Conservation (phyloP, 192 early-diverging fungal genomes). For the Coemansia sp. region DNA sequence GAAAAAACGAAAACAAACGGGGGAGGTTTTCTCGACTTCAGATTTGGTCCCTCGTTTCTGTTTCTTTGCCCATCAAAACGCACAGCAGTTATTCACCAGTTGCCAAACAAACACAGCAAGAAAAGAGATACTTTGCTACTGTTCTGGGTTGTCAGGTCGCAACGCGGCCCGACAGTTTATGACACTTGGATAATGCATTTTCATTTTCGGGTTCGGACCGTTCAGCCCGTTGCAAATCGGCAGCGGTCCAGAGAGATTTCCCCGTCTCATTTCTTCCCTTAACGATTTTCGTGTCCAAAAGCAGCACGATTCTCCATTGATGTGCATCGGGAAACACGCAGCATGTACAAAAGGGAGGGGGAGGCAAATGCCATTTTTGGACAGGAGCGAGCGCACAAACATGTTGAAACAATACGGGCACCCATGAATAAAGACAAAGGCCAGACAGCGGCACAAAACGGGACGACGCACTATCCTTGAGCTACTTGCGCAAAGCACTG, state of each 20-base stretch:
- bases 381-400: background rate
- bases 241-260: background rate
- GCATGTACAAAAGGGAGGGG: too few species aligned
- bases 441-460: too few species aligned
- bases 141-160: too few species aligned
- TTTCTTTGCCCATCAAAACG: too few species aligned
- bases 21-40: background rate
- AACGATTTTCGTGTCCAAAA: background rate
- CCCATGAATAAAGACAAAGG: background rate
- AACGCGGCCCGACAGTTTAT: too few species aligned
- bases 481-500: slow-evolving; percentile 25
- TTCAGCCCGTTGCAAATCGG: background rate
- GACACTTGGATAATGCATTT: too few species aligned
- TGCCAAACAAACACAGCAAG: background rate
- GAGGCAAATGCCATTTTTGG: background rate
- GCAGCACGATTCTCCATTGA: background rate
- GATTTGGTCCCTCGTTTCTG: background rate
- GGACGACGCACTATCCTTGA: too few species aligned
- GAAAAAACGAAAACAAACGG: background rate
- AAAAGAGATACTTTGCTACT: too few species aligned
- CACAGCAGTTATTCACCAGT: too few species aligned
- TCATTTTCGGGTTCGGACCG: too few species aligned
- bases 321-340: background rate
- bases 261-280: background rate
- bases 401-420: background rate